Conservation (phyloP, 2,329 filamentous ascomycete genomes). For the Paraphaeosphaeria minitans region DNA sequence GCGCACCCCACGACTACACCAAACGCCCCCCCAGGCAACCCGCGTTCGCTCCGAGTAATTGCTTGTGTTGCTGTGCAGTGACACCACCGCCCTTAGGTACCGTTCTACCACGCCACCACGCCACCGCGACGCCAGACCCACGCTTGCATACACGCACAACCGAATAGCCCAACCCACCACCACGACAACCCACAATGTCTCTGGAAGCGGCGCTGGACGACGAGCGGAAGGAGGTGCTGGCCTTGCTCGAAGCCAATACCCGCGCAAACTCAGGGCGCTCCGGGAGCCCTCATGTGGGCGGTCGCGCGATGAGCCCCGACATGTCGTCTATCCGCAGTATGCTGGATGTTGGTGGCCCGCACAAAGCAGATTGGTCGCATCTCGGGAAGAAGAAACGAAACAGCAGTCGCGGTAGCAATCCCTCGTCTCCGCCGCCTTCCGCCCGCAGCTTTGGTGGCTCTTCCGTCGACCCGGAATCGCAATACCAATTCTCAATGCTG, state of each 20-base stretch:
- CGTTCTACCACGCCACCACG: background rate
- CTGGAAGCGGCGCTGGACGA: slow-evolving; percentile 78
- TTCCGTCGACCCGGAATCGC: slow-evolving; percentile 46
- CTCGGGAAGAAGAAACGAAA: slow-evolving; percentile 33
- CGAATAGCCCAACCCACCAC: slow-evolving; percentile 11
- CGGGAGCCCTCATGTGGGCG: slow-evolving; percentile 32
- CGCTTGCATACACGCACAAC: background rate
- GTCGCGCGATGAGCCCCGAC: slow-evolving; percentile 63
- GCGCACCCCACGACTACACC: slow-evolving; percentile 24
- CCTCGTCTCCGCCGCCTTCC: slow-evolving; percentile 36
- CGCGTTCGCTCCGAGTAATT: slow-evolving; percentile 1
- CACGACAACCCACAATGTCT: slow-evolving; percentile 60
- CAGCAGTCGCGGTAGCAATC: slow-evolving; percentile 40
- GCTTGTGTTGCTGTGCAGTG: slow-evolving; percentile 2
- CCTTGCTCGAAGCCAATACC: slow-evolving; percentile 64
- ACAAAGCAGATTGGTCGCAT: slow-evolving; percentile 48
- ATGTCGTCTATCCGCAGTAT: slow-evolving; percentile 71
- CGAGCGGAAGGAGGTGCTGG: slow-evolving; percentile 75
- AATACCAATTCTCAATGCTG: slow-evolving; percentile 54
- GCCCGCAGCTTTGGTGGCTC: slow-evolving; percentile 21
- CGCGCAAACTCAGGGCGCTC: slow-evolving; percentile 28
- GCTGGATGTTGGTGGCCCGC: slow-evolving; percentile 44
- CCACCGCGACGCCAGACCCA: slow-evolving; percentile 1
- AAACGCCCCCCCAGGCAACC: slow-evolving; percentile 9
- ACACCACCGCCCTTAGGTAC: background rate